Conservation (phyloP, 2,329 filamentous ascomycete genomes). For the Fusarium globosum region DNA sequence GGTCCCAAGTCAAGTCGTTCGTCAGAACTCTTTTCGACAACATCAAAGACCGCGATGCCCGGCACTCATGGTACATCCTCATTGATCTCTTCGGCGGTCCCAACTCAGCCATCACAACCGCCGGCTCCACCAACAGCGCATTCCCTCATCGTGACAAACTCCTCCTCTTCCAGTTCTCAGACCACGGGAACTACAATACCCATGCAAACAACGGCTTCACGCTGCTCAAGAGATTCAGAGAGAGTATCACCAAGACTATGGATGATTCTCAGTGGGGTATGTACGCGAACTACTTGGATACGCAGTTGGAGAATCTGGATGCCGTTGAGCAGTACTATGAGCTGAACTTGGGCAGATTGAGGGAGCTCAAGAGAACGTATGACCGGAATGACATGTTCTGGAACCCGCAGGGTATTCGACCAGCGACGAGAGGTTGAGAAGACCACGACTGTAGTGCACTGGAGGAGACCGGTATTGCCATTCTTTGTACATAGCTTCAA, state of each 20-base stretch:
- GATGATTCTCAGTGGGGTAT: constrained; percentile 49
- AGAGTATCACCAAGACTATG: constrained; percentile 47
- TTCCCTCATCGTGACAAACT: constrained; percentile 58
- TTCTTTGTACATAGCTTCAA: neutral
- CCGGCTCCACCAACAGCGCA: constrained; percentile 45
- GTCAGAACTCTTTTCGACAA: constrained; percentile 32
- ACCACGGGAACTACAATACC: constrained; percentile 46
- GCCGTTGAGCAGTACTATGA: constrained; percentile 54
- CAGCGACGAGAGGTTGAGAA: neutral
- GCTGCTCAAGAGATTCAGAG: constrained; percentile 50
- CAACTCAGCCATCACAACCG: constrained; percentile 51
- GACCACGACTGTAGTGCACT: too few species aligned
- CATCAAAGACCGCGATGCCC: constrained; percentile 14
- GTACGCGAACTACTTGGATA: constrained; percentile 57
- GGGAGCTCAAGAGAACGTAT: constrained; percentile 50
- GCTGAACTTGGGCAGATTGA: constrained; percentile 47
- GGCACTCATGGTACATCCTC: constrained; percentile 39
- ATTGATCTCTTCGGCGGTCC: constrained; percentile 49
- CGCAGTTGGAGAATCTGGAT: constrained; percentile 47
- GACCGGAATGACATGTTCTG: constrained; percentile 55
- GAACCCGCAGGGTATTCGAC: constrained; percentile 51
- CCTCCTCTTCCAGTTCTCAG: constrained; percentile 63
- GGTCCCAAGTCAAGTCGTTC: constrained; percentile 38
- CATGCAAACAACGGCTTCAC: constrained; percentile 51
- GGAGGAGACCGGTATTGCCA: neutral